Evolutionary conservation across 1,139 yeast genomes (phyloP).

Genomic region (Yamadazyma siamensis): DNA sequence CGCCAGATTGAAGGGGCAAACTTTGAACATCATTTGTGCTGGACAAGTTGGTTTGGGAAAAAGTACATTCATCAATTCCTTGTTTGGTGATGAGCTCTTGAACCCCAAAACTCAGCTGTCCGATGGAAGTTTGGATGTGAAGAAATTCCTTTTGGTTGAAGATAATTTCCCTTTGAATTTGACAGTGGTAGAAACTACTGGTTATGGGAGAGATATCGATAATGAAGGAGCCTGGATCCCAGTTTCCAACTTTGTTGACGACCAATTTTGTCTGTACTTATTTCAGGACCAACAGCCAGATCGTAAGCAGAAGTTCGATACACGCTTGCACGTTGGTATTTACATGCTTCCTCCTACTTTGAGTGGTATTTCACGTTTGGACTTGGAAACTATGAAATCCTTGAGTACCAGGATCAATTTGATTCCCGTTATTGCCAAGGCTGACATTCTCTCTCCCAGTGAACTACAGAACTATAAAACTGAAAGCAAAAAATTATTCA

Average conservation of each 20-base stretch:
- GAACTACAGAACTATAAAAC: conserved; percentile 43
- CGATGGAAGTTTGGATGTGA: conserved; percentile 27
- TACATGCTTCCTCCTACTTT: conserved; percentile 65
- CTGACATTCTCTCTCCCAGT: conserved; percentile 58
- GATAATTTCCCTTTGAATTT: conserved; percentile 48
- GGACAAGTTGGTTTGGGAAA: conserved; percentile 83
- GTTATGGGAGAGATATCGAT: conserved; percentile 29
- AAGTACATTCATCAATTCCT: conserved; percentile 69
- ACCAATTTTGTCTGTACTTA: conserved; percentile 55
- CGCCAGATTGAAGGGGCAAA: conserved; percentile 26
- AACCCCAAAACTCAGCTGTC: conserved; percentile 16
- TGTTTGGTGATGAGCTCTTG: conserved; percentile 25
- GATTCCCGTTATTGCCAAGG: conserved; percentile 73
- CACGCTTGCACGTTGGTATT: conserved; percentile 72
- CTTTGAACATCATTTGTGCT: conserved; percentile 64
- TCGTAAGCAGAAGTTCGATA: conserved; percentile 47
- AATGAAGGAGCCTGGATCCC: conserved; percentile 60
- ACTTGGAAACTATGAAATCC: conserved; percentile 66
- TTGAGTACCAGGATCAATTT: conserved; percentile 63
- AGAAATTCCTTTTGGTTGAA: conserved; percentile 45
- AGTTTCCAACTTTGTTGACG: conserved; percentile 54
- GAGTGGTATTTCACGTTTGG: conserved; percentile 53
- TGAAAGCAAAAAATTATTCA: conserved; percentile 41
- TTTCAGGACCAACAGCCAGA: conserved; percentile 73
- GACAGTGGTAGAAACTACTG: conserved; percentile 40